phyloP scores from a whole-genome alignment of 805 yeast species.

The Crinitomyces ghanaensis region DNA sequence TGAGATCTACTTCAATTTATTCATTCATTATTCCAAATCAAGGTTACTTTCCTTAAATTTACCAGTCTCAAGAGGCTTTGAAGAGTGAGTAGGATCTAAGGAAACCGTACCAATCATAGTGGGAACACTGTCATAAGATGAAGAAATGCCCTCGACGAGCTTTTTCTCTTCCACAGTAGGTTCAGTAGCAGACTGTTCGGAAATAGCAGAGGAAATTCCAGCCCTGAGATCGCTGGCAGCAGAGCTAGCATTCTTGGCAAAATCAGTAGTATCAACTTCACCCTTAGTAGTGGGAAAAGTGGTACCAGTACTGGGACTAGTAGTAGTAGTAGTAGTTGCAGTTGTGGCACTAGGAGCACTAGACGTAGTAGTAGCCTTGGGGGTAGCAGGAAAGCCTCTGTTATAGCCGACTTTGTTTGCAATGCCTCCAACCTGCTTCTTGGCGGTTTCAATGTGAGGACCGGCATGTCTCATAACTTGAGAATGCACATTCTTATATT shows the following conservation, averaged over 20 bases:
- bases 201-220: slow-evolving; percentile 3
- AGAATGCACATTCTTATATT: slow-evolving; percentile 15
- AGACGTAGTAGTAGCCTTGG: slow-evolving; percentile 19
- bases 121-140: slow-evolving; percentile 22
- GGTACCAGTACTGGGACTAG: slow-evolving; percentile 11
- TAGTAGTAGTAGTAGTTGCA: slow-evolving; percentile 14
- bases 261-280: too few species aligned
- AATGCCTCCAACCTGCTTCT: slow-evolving; percentile 15
- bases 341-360: slow-evolving; percentile 10
- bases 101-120: slow-evolving; percentile 23
- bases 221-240: slow-evolving; percentile 6
- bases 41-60: too few species aligned
- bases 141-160: slow-evolving; percentile 13
- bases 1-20: too few species aligned
- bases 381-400: slow-evolving; percentile 26
- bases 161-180: slow-evolving; percentile 8
- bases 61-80: slow-evolving; percentile 2
- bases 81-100: slow-evolving; percentile 7
- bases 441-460: slow-evolving; percentile 25
- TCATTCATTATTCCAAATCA: too few species aligned
- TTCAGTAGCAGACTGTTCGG: slow-evolving; percentile 4
- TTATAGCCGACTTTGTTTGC: slow-evolving; percentile 19
- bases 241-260: slow-evolving; percentile 10
- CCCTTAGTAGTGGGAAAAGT: neutral
- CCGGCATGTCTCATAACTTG: slow-evolving; percentile 24